phyloP scores from a whole-genome alignment of 352 stramenopile species.

The Blastocystis sp. region DNA sequence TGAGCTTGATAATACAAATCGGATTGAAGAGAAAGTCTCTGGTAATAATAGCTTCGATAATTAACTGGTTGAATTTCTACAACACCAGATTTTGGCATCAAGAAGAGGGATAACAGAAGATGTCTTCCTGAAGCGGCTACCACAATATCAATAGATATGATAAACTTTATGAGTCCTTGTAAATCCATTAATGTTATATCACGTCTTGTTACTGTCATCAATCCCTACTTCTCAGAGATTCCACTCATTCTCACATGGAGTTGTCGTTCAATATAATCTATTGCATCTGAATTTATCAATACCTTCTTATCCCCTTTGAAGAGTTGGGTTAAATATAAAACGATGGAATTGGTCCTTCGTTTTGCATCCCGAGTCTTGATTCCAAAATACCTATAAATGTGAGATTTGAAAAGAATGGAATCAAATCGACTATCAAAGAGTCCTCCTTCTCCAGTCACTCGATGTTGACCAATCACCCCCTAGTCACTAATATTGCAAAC shows the following conservation, averaged over 20 bases:
- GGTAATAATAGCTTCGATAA: conserved; percentile 26
- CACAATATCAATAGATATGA: neutral
- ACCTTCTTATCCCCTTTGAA: neutral
- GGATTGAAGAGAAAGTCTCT: neutral
- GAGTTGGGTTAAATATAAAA: neutral
- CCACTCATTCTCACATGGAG: neutral
- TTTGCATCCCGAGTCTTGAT: neutral
- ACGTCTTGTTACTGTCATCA: neutral
- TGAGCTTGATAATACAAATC: conserved; percentile 42
- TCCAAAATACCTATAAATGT: neutral
- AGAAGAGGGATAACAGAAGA: neutral
- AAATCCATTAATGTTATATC: neutral
- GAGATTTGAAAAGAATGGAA: neutral
- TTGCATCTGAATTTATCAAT: neutral
- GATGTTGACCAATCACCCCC: too few species aligned
- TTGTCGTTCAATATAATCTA: neutral
- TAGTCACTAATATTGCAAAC: too few species aligned
- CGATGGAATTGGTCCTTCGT: neutral
- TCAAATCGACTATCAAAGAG: neutral
- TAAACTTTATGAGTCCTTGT: neutral
- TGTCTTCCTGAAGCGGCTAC: neutral
- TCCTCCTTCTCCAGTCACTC: neutral
- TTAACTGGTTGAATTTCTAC: conserved; percentile 33
- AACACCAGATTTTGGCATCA: conserved; percentile 35
- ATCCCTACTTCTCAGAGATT: neutral